Conservation (phyloP, 495 filamentous ascomycete genomes). For the Xylaria longipes region DNA sequence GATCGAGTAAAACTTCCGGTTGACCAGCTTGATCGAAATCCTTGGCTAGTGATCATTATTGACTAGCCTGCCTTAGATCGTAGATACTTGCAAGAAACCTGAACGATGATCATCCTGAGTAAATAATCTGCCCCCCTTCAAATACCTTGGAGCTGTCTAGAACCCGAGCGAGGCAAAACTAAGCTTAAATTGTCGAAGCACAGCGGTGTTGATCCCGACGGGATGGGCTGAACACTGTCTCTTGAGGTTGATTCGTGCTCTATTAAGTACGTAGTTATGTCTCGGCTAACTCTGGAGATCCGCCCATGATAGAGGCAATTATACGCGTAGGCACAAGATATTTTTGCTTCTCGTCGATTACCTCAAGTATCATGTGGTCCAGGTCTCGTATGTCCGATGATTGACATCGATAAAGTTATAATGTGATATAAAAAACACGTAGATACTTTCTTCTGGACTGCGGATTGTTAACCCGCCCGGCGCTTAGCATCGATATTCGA, state of each 20-base stretch:
- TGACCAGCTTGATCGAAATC: neutral
- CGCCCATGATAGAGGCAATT: neutral
- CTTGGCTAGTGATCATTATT: neutral
- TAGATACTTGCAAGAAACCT: neutral
- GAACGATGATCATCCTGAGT: neutral
- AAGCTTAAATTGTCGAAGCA: neutral
- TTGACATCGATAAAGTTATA: neutral
- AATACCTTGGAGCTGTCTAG: neutral
- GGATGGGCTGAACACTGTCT: neutral
- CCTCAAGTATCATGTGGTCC: neutral
- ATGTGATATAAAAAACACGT: neutral
- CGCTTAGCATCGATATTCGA: slow-evolving; percentile 3
- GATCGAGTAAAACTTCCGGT: neutral
- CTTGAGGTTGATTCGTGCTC: neutral
- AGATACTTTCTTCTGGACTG: neutral
- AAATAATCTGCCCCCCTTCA: neutral
- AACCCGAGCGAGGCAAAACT: neutral
- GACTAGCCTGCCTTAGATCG: neutral
- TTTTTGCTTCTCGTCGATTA: neutral
- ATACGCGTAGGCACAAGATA: neutral
- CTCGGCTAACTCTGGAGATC: neutral
- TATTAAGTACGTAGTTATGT: neutral
- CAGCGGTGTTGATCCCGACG: neutral
- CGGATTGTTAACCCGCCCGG: neutral
- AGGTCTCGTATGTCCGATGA: neutral